These are phyloP conservation scores for Isatis tinctoria DNA, from an alignment of 345 rosid species.

Conservation along the genomic window DNA sequence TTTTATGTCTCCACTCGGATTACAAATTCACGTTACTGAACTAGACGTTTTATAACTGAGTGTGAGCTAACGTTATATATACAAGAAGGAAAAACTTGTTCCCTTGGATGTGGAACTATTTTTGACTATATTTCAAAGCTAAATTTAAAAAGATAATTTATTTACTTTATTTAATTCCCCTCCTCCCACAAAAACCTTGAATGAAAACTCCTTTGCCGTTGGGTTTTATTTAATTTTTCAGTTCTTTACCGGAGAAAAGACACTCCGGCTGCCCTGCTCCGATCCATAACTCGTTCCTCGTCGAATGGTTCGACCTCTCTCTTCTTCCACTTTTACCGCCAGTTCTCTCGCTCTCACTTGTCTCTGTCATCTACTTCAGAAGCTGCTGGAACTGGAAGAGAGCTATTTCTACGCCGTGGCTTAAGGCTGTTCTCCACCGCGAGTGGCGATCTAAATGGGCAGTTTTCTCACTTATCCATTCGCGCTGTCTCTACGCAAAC, in stretches of 20 bases:
- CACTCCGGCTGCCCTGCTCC: constrained; percentile 40
- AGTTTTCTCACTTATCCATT: constrained; percentile 40
- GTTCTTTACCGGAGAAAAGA: constrained; percentile 14
- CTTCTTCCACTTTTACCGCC: constrained; percentile 31
- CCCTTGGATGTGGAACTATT: background rate
- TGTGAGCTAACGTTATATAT: background rate
- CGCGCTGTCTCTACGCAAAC: constrained; percentile 59
- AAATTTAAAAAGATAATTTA: background rate
- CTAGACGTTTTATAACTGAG: no score
- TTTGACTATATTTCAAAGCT: background rate
- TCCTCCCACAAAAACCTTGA: no score
- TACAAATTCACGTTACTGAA: no score
- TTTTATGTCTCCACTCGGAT: no score
- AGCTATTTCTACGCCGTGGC: background rate
- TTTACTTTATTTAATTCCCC: background rate
- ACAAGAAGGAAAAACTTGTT: no score
- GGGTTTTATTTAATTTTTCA: background rate
- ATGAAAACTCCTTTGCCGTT: background rate
- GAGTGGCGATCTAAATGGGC: constrained; percentile 1
- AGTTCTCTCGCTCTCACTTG: constrained; percentile 30
- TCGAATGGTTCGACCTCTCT: constrained; percentile 35
- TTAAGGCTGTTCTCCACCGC: constrained; percentile 17
- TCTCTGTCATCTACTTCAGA: constrained; percentile 19
- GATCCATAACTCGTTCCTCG: constrained; percentile 41
- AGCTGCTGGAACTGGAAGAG: constrained; percentile 35